phyloP scores from a whole-genome alignment of 2,329 filamentous ascomycete genomes.

The Proliferodiscus dingleyae region DNA sequence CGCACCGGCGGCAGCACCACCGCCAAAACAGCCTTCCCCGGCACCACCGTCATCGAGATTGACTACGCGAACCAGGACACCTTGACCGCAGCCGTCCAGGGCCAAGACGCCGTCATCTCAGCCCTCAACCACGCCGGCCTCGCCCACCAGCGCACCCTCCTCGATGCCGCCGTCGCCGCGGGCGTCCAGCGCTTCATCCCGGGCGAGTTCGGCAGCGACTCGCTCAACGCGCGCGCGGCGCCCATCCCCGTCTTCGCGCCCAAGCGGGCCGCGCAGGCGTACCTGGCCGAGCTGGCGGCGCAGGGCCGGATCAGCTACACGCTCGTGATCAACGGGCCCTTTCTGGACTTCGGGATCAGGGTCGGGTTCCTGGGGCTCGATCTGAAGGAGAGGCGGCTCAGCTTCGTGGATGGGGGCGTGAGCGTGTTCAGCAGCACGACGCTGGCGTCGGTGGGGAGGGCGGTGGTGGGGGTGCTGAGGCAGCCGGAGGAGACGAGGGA shows the following conservation, averaged over 20 bases:
- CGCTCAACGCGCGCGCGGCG: conserved; percentile 29
- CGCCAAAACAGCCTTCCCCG: conserved; percentile 19
- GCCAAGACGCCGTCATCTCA: conserved; percentile 36
- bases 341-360: conserved; percentile 34
- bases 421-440: conserved; percentile 36
- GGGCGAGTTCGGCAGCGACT: conserved; percentile 37
- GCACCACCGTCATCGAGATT: conserved; percentile 27
- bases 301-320: conserved; percentile 32
- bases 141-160: conserved; percentile 30
- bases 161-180: conserved; percentile 36
- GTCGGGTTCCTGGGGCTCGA: conserved; percentile 28
- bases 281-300: conserved; percentile 28
- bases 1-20: conserved; percentile 28
- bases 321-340: conserved; percentile 31
- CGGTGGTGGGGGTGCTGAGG: conserved; percentile 37
- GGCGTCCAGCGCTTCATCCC: conserved; percentile 38
- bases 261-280: conserved; percentile 34
- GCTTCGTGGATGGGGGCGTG: conserved; percentile 34
- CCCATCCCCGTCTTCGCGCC: conserved; percentile 33
- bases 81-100: conserved; percentile 32
- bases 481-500: conserved; percentile 33
- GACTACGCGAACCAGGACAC: conserved; percentile 30
- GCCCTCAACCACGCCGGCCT: conserved; percentile 29
- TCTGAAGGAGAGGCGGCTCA: conserved; percentile 27
- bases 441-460: conserved; percentile 40